Conservation (phyloP, 345 rosid species). For the Ceriops tagal region DNA sequence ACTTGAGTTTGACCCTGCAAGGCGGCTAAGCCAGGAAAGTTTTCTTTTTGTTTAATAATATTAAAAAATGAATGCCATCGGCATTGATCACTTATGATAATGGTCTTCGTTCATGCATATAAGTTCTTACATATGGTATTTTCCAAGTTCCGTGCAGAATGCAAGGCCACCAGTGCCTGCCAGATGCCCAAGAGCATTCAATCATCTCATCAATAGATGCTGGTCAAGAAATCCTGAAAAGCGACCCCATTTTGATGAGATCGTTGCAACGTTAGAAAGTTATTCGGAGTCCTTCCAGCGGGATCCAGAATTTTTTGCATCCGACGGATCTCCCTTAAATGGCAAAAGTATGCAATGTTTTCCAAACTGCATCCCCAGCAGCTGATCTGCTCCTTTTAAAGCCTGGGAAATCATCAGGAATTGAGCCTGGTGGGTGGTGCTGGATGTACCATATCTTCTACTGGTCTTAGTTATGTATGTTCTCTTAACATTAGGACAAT, state of each 20-base stretch:
- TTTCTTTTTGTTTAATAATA: no score
- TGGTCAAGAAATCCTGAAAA: conserved; percentile 62
- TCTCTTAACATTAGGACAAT: not conserved
- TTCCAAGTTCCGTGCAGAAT: conserved; percentile 43
- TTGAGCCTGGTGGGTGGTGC: not conserved
- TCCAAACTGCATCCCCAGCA: conserved; percentile 31
- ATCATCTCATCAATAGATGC: conserved; percentile 52
- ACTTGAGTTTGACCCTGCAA: no score
- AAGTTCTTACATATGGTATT: no score
- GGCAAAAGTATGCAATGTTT: conserved; percentile 33
- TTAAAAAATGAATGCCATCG: no score
- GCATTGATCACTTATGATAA: no score
- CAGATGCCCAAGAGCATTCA: conserved; percentile 51
- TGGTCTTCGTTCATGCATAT: no score
- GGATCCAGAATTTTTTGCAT: conserved; percentile 50
- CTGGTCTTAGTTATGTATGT: no score
- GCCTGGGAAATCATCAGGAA: conserved; percentile 10
- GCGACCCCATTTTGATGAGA: conserved; percentile 59
- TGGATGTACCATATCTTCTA: no score
- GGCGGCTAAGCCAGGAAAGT: no score
- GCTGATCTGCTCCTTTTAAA: conserved; percentile 19
- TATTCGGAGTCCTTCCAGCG: conserved; percentile 45
- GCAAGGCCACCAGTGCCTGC: conserved; percentile 68
- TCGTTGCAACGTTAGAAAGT: conserved; percentile 48
- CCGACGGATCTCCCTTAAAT: conserved; percentile 31